Evolutionary conservation across 129 eudicot genomes (phyloP).

Genomic region (Glebionis coronaria): DNA sequence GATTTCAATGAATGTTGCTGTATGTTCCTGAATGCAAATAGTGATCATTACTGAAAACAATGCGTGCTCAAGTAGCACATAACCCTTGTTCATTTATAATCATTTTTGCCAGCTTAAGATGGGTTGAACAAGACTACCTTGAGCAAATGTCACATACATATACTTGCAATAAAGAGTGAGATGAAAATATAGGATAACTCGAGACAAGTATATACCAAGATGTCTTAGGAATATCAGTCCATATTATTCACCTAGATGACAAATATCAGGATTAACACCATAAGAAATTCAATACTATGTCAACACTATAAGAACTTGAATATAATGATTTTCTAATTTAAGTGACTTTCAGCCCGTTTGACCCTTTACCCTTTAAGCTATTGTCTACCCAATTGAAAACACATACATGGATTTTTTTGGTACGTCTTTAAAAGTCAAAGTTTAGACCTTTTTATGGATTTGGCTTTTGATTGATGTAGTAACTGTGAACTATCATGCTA

Average conservation of each 20-base stretch:
- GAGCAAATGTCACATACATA: not conserved
- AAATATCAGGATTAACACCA: slow-evolving; percentile 4
- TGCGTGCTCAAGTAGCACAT: not conserved
- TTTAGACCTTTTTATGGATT: slow-evolving; percentile 15
- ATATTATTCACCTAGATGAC: not conserved
- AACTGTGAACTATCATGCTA: slow-evolving; percentile 6
- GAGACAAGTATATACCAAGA: not conserved
- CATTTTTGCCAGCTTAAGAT: not conserved
- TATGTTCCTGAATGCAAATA: not conserved
- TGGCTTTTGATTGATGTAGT: slow-evolving; percentile 1
- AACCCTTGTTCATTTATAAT: not conserved
- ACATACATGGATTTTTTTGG: too few relatives aligned
- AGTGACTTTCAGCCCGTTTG: too few relatives aligned
- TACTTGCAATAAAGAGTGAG: not conserved
- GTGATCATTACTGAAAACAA: not conserved
- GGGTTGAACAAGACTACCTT: not conserved
- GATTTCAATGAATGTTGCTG: not conserved
- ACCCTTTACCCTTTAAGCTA: too few relatives aligned
- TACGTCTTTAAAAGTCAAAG: slow-evolving; percentile 31
- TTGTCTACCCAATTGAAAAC: too few relatives aligned
- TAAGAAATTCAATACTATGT: not conserved
- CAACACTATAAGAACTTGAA: not conserved
- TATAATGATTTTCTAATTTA: too few relatives aligned
- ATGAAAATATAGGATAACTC: not conserved
- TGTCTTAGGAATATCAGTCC: too few relatives aligned